These are phyloP conservation scores for Leishmania mexicana DNA, from an alignment of 208 protist species.

Conservation along the genomic window DNA sequence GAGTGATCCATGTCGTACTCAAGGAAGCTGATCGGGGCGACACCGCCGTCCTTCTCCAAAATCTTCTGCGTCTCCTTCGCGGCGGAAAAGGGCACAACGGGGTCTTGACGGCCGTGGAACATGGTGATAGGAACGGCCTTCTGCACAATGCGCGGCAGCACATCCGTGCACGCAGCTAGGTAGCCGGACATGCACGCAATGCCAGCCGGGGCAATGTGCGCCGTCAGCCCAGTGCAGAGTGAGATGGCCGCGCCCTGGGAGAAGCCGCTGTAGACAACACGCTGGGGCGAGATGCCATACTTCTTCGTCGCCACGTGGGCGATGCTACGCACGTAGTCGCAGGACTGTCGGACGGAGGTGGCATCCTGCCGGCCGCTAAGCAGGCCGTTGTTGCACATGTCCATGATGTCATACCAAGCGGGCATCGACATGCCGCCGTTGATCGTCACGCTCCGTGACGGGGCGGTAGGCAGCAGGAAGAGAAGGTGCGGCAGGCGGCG, in stretches of 20 bases:
- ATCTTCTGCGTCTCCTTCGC: constrained; percentile 49
- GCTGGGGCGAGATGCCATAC: constrained; percentile 59
- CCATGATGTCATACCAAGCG: constrained; percentile 92
- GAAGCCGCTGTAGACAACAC: constrained; percentile 93
- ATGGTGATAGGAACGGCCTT: constrained; percentile 51
- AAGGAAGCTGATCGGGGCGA: constrained; percentile 47
- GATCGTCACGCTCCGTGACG: constrained; percentile 80
- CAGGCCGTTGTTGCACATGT: constrained; percentile 41
- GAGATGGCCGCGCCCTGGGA: constrained; percentile 91
- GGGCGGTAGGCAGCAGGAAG: constrained; percentile 92
- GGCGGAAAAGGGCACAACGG: constrained; percentile 67
- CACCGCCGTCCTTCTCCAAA: constrained; percentile 45
- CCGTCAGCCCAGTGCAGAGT: constrained; percentile 64
- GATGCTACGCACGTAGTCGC: constrained; percentile 75
- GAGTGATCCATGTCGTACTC: constrained; percentile 89
- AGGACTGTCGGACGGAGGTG: constrained; percentile 52
- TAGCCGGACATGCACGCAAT: constrained; percentile 83
- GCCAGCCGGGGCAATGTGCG: constrained; percentile 65
- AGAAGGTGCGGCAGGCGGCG: constrained; percentile 79
- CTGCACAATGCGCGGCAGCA: constrained; percentile 51
- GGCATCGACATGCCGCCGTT: constrained; percentile 88
- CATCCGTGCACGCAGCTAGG: constrained; percentile 50
- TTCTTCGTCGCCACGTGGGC: constrained; percentile 48
- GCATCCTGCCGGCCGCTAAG: constrained; percentile 44
- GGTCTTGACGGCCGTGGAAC: constrained; percentile 81